phyloP scores from a whole-genome alignment of 192 early-diverging fungal species.

The Chytriomyces sp. region DNA sequence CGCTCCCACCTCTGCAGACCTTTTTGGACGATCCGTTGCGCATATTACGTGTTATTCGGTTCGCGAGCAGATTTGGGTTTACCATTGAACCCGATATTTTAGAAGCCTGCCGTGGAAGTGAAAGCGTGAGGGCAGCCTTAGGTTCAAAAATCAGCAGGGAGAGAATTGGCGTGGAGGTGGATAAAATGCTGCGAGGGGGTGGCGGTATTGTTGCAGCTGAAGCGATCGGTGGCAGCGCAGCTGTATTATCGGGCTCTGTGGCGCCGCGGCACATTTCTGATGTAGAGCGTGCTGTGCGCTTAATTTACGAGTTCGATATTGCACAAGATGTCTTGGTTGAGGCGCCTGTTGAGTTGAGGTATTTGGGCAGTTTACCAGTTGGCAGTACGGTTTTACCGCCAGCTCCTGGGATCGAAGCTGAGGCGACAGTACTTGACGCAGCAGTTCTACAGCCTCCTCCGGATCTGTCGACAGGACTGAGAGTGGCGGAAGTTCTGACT shows the following conservation, averaged over 20 bases:
- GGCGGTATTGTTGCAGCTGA: conserved; percentile 58
- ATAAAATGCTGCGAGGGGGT: conserved; percentile 80
- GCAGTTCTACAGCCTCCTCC: neutral
- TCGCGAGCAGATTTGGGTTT: conserved; percentile 90
- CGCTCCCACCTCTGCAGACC: conserved; percentile 85
- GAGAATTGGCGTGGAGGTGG: conserved; percentile 88
- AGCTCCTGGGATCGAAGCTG: neutral
- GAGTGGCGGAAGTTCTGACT: conserved; percentile 19
- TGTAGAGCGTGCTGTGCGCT: conserved; percentile 23
- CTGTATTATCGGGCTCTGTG: conserved; percentile 52
- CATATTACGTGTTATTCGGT: conserved; percentile 90
- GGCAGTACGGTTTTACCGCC: neutral
- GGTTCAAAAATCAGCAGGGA: conserved; percentile 87
- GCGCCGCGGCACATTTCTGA: neutral
- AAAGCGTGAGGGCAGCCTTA: conserved; percentile 58
- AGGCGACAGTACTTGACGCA: neutral
- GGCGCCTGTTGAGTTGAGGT: conserved; percentile 6
- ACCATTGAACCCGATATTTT: conserved; percentile 71
- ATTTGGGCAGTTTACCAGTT: neutral
- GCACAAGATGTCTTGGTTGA: conserved; percentile 16
- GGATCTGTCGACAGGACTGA: conserved; percentile 17
- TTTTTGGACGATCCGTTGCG: conserved; percentile 95
- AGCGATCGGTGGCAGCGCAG: conserved; percentile 57
- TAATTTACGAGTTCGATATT: conserved; percentile 32
- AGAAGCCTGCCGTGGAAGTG: conserved; percentile 43